A percentile compares a stretch with the other conserved stretches of the same genome.
Conservation (phyloP, 495 filamentous ascomycete species). For the Penicillium flavigenum region DNA sequence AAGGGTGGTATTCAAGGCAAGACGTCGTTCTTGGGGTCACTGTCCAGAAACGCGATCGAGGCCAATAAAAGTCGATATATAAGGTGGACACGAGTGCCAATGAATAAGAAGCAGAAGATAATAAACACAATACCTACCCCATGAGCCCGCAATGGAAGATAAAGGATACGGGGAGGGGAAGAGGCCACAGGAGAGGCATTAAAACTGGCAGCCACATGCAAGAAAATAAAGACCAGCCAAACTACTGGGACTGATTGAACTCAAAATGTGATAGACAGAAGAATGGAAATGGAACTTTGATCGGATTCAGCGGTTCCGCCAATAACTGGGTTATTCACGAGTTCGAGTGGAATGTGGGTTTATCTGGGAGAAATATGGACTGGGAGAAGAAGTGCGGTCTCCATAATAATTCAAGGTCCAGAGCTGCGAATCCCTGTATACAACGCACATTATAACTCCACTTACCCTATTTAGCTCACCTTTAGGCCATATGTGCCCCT, state of each 20-base stretch:
- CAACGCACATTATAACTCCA: background rate
- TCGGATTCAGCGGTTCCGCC: constrained; percentile 5
- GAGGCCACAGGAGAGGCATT: background rate
- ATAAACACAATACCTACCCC: background rate
- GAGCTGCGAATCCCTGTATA: constrained; percentile 1
- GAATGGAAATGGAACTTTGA: background rate
- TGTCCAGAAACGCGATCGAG: background rate
- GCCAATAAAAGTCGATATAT: background rate
- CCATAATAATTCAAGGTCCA: constrained; percentile 1
- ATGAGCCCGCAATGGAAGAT: background rate
- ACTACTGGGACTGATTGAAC: constrained; percentile 17
- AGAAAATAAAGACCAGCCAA: constrained; percentile 4
- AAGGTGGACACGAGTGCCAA: background rate
- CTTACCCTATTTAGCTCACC: background rate
- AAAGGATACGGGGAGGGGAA: constrained; percentile 4
- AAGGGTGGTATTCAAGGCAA: background rate
- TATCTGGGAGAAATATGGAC: background rate
- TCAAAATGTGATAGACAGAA: constrained; percentile 20
- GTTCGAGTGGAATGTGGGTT: background rate
- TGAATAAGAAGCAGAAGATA: too few relatives aligned
- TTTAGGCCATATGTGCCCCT: constrained; percentile 11
- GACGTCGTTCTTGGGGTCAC: background rate
- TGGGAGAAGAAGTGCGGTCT: background rate
- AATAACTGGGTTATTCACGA: constrained; percentile 6
- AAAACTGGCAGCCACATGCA: background rate